Evolutionary conservation across 2,329 filamentous ascomycete species (phyloP).

Genomic region (Epichloe sibirici): DNA sequence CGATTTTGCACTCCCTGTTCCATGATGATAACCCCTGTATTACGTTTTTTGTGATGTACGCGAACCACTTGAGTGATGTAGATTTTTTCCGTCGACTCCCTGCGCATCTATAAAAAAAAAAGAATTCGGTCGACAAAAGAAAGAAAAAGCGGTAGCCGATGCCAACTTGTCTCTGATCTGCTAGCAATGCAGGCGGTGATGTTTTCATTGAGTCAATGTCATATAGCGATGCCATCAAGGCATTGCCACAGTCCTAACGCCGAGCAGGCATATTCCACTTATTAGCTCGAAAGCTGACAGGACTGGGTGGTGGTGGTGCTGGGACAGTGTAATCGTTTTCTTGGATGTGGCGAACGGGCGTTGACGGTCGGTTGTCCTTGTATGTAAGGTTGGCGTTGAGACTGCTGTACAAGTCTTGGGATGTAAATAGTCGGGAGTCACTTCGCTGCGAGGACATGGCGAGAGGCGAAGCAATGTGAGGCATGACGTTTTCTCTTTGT

Average conservation of each 20-base stretch:
- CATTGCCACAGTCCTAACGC: background rate
- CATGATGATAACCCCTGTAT: background rate
- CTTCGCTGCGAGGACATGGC: slow-evolving; percentile 35
- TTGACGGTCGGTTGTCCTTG: slow-evolving; percentile 27
- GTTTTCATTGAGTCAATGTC: background rate
- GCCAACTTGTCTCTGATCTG: background rate
- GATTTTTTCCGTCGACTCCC: background rate
- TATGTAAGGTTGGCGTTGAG: slow-evolving; percentile 39
- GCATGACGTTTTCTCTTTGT: slow-evolving; percentile 17
- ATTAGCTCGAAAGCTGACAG: slow-evolving; percentile 47
- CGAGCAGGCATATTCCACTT: slow-evolving; percentile 5
- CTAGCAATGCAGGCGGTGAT: background rate
- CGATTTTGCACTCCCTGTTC: background rate
- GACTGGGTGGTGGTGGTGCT: slow-evolving; percentile 52
- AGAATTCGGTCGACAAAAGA: background rate
- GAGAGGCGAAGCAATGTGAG: slow-evolving; percentile 30
- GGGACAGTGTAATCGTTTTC: slow-evolving; percentile 51
- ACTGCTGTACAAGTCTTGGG: slow-evolving; percentile 40
- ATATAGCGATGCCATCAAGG: slow-evolving; percentile 1
- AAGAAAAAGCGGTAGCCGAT: background rate
- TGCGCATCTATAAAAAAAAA: background rate
- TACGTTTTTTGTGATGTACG: background rate
- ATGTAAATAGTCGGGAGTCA: slow-evolving; percentile 30
- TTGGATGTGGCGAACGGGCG: slow-evolving; percentile 38
- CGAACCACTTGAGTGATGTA: slow-evolving; percentile 1